phyloP scores from a whole-genome alignment of 116 monocot species.

The Thalassia testudinum region DNA sequence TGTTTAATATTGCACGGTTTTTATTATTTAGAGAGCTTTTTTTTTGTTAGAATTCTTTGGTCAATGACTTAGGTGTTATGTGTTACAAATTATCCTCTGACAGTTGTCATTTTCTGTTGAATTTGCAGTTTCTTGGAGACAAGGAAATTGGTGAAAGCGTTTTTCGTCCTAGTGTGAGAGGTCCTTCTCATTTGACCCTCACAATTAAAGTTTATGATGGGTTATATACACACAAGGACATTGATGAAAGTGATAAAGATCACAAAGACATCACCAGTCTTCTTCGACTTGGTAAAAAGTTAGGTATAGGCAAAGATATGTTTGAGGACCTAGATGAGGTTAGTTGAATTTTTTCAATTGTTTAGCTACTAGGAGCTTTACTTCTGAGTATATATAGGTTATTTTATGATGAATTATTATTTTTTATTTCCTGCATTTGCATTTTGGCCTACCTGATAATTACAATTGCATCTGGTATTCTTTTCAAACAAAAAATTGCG shows the following conservation, averaged over 20 bases:
- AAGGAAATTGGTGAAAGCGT: conserved; percentile 90
- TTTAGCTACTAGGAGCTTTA: too few species aligned
- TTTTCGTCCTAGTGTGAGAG: conserved; percentile 75
- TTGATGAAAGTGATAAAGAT: conserved; percentile 85
- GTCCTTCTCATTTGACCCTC: conserved; percentile 79
- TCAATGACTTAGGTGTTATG: not conserved
- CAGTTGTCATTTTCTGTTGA: not conserved
- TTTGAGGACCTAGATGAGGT: conserved; percentile 99
- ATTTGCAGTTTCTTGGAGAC: conserved; percentile 57
- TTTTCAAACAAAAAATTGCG: too few species aligned
- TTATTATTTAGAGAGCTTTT: too few species aligned
- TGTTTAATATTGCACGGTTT: not conserved
- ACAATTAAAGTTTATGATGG: conserved; percentile 89
- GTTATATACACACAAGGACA: conserved; percentile 94
- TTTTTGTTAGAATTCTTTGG: not conserved
- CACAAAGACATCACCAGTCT: conserved; percentile 91
- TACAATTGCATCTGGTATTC: too few species aligned
- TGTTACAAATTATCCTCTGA: not conserved
- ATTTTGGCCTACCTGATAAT: too few species aligned
- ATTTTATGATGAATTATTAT: too few species aligned
- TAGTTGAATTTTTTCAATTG: too few species aligned
- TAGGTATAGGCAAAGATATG: conserved; percentile 65
- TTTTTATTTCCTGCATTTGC: too few species aligned
- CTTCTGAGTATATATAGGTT: too few species aligned
- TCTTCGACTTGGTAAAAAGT: conserved; percentile 88